phyloP scores from a whole-genome alignment of 2,329 filamentous ascomycete species.

The Aspergillus alliaceus region DNA sequence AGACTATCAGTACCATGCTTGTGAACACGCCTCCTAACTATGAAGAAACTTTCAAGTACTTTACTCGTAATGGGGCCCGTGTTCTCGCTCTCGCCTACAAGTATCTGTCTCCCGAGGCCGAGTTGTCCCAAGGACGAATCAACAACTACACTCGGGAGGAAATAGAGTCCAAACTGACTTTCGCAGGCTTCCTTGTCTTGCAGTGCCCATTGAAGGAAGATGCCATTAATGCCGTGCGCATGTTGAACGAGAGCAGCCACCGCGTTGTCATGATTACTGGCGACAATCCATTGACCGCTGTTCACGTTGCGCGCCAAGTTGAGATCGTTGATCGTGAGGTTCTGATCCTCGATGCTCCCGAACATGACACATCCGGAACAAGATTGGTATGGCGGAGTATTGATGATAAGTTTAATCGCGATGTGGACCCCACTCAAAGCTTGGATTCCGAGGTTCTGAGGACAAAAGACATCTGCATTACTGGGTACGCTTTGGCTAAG shows the following conservation, averaged over 20 bases:
- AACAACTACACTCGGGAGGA: conserved; percentile 94
- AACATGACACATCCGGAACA: conserved; percentile 78
- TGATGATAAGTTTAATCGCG: conserved; percentile 82
- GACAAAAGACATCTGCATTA: conserved; percentile 90
- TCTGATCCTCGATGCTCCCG: conserved; percentile 90
- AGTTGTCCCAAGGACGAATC: conserved; percentile 79
- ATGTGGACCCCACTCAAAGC: conserved; percentile 78
- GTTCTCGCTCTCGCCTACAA: conserved; percentile 94
- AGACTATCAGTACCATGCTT: conserved; percentile 95
- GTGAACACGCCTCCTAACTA: conserved; percentile 80
- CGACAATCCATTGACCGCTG: conserved; percentile 94
- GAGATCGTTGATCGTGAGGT: conserved; percentile 97
- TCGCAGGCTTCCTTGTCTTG: conserved; percentile 92
- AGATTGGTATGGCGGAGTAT: conserved; percentile 92
- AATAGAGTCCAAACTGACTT: conserved; percentile 78
- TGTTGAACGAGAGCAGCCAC: conserved; percentile 98
- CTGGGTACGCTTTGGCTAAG: conserved; percentile 87
- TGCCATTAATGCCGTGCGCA: conserved; percentile 87
- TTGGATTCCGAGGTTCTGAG: conserved; percentile 79
- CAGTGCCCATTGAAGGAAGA: conserved; percentile 97
- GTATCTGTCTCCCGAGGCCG: conserved; percentile 76
- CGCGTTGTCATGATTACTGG: conserved; percentile 99
- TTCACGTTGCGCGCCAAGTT: conserved; percentile 91
- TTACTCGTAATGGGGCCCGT: conserved; percentile 91
- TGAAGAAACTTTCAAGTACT: conserved; percentile 98